Conservation (phyloP, 345 rosid genomes). For the Erucastrum elatum region DNA sequence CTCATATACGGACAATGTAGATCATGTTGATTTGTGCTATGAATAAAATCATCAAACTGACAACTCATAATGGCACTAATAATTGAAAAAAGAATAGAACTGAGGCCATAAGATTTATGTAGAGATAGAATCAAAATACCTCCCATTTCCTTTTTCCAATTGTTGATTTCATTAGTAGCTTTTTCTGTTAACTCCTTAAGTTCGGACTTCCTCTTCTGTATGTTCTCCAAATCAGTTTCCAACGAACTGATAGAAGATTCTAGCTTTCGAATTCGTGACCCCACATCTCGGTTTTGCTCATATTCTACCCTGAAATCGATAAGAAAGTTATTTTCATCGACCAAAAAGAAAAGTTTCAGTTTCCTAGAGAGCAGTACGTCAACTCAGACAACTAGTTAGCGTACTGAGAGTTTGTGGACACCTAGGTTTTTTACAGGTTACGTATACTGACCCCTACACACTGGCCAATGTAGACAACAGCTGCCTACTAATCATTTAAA, state of each 20-base stretch:
- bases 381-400: constrained; percentile 24
- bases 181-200: constrained; percentile 59
- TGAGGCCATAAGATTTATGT: constrained; percentile 7
- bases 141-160: constrained; percentile 71
- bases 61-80: constrained; percentile 16
- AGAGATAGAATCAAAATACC: constrained; percentile 50
- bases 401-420: constrained; percentile 5
- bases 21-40: constrained; percentile 6
- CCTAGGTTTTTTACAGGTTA: constrained; percentile 7
- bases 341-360: constrained; percentile 2
- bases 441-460: constrained; percentile 11
- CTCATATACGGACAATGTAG: constrained; percentile 22
- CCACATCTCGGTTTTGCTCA: constrained; percentile 90
- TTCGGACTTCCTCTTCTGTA: constrained; percentile 64
- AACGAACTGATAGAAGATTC: constrained; percentile 67
- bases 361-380: constrained; percentile 10
- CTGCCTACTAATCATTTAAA: constrained; percentile 20
- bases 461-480: constrained; percentile 13
- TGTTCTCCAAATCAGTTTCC: constrained; percentile 62
- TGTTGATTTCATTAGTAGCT: constrained; percentile 59
- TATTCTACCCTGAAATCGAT: constrained; percentile 74
- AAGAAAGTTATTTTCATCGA: constrained; percentile 6
- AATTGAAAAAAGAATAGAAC: constrained; percentile 8
- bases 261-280: constrained; percentile 73
- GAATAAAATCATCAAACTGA: constrained; percentile 19